Conservation (phyloP, 306 rosid genomes). For the Herpetospermum pedunculosum region DNA sequence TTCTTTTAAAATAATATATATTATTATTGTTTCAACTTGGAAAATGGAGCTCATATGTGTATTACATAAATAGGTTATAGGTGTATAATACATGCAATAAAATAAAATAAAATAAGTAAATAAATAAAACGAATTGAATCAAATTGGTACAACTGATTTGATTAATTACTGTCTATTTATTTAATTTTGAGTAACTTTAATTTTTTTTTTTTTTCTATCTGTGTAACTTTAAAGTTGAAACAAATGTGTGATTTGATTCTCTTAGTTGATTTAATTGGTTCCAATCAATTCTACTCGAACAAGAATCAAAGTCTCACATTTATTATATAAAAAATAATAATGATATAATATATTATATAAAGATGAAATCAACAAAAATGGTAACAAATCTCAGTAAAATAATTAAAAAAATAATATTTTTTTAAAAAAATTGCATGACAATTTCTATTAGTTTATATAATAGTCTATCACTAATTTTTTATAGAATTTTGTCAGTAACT, state of each 20-base stretch:
- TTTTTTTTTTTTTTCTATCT: not conserved
- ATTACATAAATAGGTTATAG: not conserved
- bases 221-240: not conserved
- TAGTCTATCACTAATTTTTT: too few relatives aligned
- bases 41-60: not conserved
- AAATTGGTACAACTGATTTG: not conserved
- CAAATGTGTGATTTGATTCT: not conserved
- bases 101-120: not conserved
- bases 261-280: too few relatives aligned
- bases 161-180: not conserved
- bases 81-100: not conserved
- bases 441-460: too few relatives aligned
- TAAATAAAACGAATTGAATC: not conserved
- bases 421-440: too few relatives aligned
- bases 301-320: too few relatives aligned
- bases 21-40: not conserved
- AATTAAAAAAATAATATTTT: too few relatives aligned
- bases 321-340: too few relatives aligned
- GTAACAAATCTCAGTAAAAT: too few relatives aligned
- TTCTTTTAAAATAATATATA: not conserved
- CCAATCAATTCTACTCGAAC: too few relatives aligned
- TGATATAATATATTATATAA: too few relatives aligned
- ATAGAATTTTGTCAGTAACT: too few relatives aligned
- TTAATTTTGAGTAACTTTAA: not conserved
- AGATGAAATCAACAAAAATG: too few relatives aligned